A percentile compares a stretch with the other conserved stretches of the same genome.
Conservation (phyloP, 78 protist genomes). For the Speleostelium caveatum region DNA sequence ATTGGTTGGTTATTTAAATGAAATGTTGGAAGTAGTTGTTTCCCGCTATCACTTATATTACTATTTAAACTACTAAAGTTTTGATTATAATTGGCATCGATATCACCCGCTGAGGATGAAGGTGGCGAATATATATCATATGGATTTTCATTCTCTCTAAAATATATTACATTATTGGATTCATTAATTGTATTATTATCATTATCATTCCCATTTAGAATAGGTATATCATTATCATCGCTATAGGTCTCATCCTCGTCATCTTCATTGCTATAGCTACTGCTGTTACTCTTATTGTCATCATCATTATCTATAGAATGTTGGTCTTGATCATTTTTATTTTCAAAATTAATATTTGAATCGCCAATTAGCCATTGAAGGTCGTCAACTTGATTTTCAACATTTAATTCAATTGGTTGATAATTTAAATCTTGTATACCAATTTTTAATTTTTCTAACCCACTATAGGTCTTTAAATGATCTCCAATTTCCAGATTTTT, state of each 20-base stretch:
- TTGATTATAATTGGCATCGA: not conserved
- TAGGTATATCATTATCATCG: not conserved
- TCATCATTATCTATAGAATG: not conserved
- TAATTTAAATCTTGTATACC: slow-evolving; percentile 17
- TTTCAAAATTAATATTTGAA: not conserved
- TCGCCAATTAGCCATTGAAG: not conserved
- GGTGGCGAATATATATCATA: slow-evolving; percentile 25
- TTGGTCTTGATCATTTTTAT: not conserved
- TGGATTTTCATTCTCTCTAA: not conserved
- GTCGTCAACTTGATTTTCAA: not conserved
- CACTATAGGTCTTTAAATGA: slow-evolving; percentile 5
- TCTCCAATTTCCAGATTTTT: not conserved
- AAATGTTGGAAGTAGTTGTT: not conserved
- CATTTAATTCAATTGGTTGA: not conserved
- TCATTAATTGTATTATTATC: not conserved
- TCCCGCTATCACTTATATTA: not conserved
- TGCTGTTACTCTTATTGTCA: not conserved
- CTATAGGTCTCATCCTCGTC: not conserved
- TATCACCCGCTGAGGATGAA: not conserved
- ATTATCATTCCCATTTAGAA: not conserved
- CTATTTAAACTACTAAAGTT: too few species aligned
- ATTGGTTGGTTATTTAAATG: not conserved
- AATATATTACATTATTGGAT: too few species aligned
- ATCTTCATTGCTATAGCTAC: not conserved
- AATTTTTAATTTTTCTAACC: slow-evolving; percentile 6